A percentile compares a stretch with the other conserved stretches of the same genome.
Conservation (phyloP, 163 green algal genomes). For the Volvox carteri region DNA sequence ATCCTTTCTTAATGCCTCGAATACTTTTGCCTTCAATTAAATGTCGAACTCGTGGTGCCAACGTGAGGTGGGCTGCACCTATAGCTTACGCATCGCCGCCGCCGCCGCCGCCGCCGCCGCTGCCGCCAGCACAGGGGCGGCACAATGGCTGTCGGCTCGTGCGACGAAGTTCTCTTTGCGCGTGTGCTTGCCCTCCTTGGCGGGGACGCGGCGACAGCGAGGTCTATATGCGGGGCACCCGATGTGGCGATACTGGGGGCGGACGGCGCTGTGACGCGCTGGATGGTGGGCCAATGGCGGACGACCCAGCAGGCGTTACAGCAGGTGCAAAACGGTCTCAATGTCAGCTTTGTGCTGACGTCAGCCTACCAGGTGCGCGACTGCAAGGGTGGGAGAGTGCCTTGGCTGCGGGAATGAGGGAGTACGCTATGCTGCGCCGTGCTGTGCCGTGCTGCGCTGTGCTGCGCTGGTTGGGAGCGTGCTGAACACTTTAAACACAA, state of each 20-base stretch:
- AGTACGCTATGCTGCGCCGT: not conserved
- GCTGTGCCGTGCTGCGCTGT: too few relatives aligned
- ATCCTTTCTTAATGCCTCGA: not conserved
- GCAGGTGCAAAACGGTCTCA: slow-evolving; percentile 1
- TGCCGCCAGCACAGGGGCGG: not conserved
- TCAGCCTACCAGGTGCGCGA: slow-evolving; percentile 45
- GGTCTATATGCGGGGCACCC: not conserved
- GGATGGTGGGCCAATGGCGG: slow-evolving; percentile 4
- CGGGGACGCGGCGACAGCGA: not conserved
- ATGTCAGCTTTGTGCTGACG: slow-evolving; percentile 42
- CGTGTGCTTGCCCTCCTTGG: slow-evolving; percentile 6
- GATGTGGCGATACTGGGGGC: slow-evolving; percentile 18
- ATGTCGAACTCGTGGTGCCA: not conserved
- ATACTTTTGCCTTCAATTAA: not conserved
- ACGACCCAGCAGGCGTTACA: not conserved
- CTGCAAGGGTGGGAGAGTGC: too few relatives aligned
- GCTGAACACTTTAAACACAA: too few relatives aligned
- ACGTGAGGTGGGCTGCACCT: not conserved
- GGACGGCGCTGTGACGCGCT: slow-evolving; percentile 19
- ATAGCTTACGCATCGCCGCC: not conserved
- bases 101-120: not conserved
- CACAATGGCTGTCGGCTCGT: not conserved
- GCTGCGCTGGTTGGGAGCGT: too few relatives aligned
- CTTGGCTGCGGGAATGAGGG: not conserved
- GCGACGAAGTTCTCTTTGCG: not conserved